Evolutionary conservation across 1,284 basidiomycete species (phyloP), one percentile per base, ranked within the genome.

Genomic region (Vanrija sp.): DNA sequence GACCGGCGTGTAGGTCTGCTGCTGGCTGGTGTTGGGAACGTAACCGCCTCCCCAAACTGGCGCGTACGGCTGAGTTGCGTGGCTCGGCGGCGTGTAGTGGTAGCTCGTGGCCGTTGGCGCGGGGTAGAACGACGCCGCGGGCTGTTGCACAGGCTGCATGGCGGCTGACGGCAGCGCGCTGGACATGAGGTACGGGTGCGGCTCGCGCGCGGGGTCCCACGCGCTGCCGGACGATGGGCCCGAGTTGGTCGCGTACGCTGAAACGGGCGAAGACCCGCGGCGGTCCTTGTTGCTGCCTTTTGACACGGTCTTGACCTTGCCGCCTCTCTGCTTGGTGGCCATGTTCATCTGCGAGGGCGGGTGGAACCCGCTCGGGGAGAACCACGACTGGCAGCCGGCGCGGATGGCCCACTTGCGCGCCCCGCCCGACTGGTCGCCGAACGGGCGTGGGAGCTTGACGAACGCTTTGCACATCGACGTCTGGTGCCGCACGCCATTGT

Each of bases 401-500:
- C 73, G 71, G 55, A 77, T 76, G 3, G 67, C 73, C 76, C 76
- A 77, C 54, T 73, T 73, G 43, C 74, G 67, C 19, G 74, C 73
- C 18, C 71, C 71, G 46, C 73, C 75, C 1, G 69, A 71, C 58
- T 75, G 74, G 57, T 76, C 74, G 18, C 76, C 76, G 53, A 70
- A 75, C 3, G 72, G 72, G 42, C 76, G 66, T 28, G 70, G 66
- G 9, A 76, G 68, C 58, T 76, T 75, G 55, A 75, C 72, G 55
- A 77, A 76, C 0, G 74, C 73, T 52, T 74, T 72, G 64, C 70
- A 75, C 67, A 73, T 72, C 46, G 74, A 76, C 5, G 75, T 73
- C 58, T 73, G 72, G 62, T 77, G 76, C 38, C 76, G 69, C 25
- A 77, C 71, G n/a, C 76, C 76, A 60, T 76, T 76, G 71, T 77